Percentiles rank a stretch among this genome's conserved stretches.
Conservation (phyloP, 1,139 yeast genomes). For the Starmera stellimalicola region DNA sequence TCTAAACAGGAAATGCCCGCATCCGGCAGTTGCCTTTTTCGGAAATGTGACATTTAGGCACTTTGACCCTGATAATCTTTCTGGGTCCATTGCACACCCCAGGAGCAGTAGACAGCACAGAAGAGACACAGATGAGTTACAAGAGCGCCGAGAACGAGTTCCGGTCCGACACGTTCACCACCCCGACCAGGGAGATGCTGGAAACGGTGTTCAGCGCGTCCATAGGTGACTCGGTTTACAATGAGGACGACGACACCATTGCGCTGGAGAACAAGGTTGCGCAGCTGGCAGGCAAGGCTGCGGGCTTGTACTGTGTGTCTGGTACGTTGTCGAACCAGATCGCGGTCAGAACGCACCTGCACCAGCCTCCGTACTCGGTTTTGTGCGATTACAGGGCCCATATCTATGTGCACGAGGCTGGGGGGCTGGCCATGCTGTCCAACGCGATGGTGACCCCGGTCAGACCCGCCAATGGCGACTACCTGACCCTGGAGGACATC, state of each 20-base stretch:
- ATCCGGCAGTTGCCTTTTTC: too few relatives aligned
- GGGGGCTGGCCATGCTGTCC: slow-evolving; percentile 72
- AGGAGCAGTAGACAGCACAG: too few relatives aligned
- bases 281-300: slow-evolving; percentile 57
- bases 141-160: slow-evolving; percentile 48
- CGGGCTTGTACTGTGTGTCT: slow-evolving; percentile 63
- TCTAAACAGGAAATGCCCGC: too few relatives aligned
- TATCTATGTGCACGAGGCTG: slow-evolving; percentile 66
- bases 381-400: slow-evolving; percentile 72
- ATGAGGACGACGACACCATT: slow-evolving; percentile 57
- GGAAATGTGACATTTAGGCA: too few relatives aligned
- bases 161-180: slow-evolving; percentile 88
- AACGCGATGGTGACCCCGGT: slow-evolving; percentile 78
- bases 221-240: slow-evolving; percentile 80
- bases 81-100: too few relatives aligned
- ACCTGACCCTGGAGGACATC: slow-evolving; percentile 65
- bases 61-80: too few relatives aligned
- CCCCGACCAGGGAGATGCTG: slow-evolving; percentile 73
- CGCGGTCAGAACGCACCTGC: slow-evolving; percentile 56
- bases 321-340: slow-evolving; percentile 80
- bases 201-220: slow-evolving; percentile 48
- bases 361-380: slow-evolving; percentile 70
- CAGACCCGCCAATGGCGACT: slow-evolving; percentile 50
- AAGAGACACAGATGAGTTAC: too few relatives aligned
- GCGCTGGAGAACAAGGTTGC: slow-evolving; percentile 52